Base-by-base conservation (phyloP, 768 basidiomycete genomes). In the Russula compacta region DNA sequence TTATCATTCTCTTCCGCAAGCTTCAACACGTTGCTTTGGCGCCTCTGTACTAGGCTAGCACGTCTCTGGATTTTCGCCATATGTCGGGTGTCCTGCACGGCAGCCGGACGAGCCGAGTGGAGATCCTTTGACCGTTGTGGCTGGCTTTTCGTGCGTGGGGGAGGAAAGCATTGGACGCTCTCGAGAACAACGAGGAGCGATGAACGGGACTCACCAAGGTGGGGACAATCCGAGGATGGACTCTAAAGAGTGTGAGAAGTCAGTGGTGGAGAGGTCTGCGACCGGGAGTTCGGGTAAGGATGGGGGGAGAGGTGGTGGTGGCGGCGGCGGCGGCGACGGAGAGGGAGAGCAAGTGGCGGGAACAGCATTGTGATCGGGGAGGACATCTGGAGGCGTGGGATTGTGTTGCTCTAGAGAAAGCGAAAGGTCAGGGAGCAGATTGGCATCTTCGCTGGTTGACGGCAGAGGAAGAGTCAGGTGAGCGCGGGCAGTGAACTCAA, bases 1-100 rank as follows among this genome's bases (percentile, higher is more conserved):
- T 84, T 86, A 71, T 87, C 85, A 71, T 90, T 86, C 77, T 92
- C 89, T 74, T 86, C 78, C 21, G 85, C 78, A 39, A 92, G 77
- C 69, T 86, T 88, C 69, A 87, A 71, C 60, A 91, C 86, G 71
- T 86, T 89, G 67, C 85, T 87, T 44, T 83, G 84, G 63, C 89
- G 83, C 73, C 89, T 90, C 70, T 87, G 76, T 3, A 62, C 56
- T 8, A 58, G 21, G 33, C 44, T 62, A 38, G 56, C 61, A 58
- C 65, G 80, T 71, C 59, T 71, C 72, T 76, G 61, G 39, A 66
- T 48, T 56, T 66, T 70, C 60, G 46, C 15, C 19, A 46, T 2
- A 32, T 47, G 61, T 19, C 58, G 60, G 64, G 2, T 49, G 14
- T 55, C 47, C 19, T 55, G 40, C 12, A 15, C 21, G 24, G 1